phyloP scores from a whole-genome alignment of 169 alveolate genomes.

The Cryptosporidium baileyi region DNA sequence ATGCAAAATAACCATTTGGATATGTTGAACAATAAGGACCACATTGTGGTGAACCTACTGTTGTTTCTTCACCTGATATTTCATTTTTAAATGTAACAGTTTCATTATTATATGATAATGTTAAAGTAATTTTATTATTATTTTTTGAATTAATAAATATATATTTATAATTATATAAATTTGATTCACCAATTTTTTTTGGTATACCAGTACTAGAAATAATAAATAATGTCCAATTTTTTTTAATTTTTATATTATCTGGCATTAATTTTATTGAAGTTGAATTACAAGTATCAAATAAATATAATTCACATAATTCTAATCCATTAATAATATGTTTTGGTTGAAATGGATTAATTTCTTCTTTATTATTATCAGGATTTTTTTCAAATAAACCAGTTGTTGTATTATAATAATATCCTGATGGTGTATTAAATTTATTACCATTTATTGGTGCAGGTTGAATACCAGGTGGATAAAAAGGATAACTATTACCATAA shows the following conservation, averaged over 20 bases:
- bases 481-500: slow-evolving; percentile 33
- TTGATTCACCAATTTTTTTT: background rate
- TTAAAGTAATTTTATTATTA: background rate
- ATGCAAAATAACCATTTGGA: slow-evolving; percentile 57
- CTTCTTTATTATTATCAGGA: background rate
- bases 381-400: slow-evolving; percentile 1
- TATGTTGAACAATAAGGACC: slow-evolving; percentile 69
- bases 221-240: slow-evolving; percentile 45
- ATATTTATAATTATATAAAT: background rate
- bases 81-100: background rate
- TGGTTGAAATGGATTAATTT: slow-evolving; percentile 40
- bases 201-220: slow-evolving; percentile 32
- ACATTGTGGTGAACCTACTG: slow-evolving; percentile 46
- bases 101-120: background rate
- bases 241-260: background rate
- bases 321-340: slow-evolving; percentile 17
- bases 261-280: slow-evolving; percentile 36
- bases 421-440: background rate
- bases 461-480: slow-evolving; percentile 44
- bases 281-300: slow-evolving; percentile 29
- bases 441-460: background rate
- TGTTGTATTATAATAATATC: slow-evolving; percentile 32
- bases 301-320: slow-evolving; percentile 1
- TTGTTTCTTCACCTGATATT: background rate
- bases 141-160: background rate